A percentile compares a stretch with the other conserved stretches of the same genome.
These are phyloP conservation scores for Aaosphaeria pasadenensis DNA, from an alignment of 2,329 filamentous ascomycete genomes.

Conservation along the genomic window DNA sequence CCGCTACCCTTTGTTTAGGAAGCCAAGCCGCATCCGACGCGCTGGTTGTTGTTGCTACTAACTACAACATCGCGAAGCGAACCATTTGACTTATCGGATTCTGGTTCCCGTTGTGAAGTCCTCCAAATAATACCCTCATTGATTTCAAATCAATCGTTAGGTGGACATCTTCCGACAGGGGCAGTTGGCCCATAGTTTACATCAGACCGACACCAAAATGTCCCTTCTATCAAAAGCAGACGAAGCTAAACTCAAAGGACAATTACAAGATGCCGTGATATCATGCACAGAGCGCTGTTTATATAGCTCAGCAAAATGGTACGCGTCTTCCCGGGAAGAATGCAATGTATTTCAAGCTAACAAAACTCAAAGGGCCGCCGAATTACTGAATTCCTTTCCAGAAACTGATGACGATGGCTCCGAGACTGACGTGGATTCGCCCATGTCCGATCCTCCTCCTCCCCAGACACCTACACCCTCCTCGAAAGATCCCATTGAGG, in stretches of 20 bases:
- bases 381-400: constrained; percentile 82
- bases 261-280: constrained; percentile 80
- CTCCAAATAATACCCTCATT: too few species aligned
- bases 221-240: constrained; percentile 40
- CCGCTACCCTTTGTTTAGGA: not conserved
- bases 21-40: not conserved
- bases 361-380: constrained; percentile 71
- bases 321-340: constrained; percentile 6
- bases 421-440: constrained; percentile 58
- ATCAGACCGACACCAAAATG: constrained; percentile 9
- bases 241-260: constrained; percentile 61
- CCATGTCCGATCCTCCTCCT: constrained; percentile 54
- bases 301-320: constrained; percentile 98
- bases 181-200: not conserved
- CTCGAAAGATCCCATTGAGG: constrained; percentile 67
- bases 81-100: too few species aligned
- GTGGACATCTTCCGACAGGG: too few species aligned
- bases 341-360: not conserved
- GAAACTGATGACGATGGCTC: constrained; percentile 51
- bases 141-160: too few species aligned
- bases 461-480: constrained; percentile 43
- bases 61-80: too few species aligned
- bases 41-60: too few species aligned
- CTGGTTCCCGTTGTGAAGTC: too few species aligned
- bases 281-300: constrained; percentile 93